A percentile compares a stretch with the other conserved stretches of the same genome.
Evolutionary conservation across 768 basidiomycete genomes (phyloP).

Genomic region (Udeniomyces megalosporus): DNA sequence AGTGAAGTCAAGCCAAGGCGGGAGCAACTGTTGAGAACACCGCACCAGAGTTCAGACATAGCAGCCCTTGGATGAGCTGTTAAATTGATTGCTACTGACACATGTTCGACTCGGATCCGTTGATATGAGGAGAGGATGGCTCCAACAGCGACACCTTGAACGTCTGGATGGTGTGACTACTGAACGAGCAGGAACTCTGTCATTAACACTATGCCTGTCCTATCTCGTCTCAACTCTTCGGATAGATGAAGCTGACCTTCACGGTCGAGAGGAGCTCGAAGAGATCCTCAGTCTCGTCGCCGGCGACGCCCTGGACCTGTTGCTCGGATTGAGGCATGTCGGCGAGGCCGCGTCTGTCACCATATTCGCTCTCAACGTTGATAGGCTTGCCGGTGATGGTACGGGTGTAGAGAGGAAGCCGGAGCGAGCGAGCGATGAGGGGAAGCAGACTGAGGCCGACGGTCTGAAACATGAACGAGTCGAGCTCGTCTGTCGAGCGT

Average conservation of each 20-base stretch:
- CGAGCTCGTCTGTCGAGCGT: constrained; percentile 67
- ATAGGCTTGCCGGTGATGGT: constrained; percentile 68
- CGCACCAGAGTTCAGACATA: neutral
- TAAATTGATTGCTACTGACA: constrained; percentile 38
- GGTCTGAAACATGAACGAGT: constrained; percentile 98
- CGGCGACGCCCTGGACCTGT: constrained; percentile 38
- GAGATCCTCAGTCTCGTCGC: constrained; percentile 95
- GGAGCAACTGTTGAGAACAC: constrained; percentile 44
- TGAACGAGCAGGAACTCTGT: neutral
- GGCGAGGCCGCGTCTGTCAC: constrained; percentile 39
- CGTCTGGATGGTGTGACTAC: constrained; percentile 61
- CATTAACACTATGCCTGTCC: neutral
- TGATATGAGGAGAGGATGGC: constrained; percentile 97
- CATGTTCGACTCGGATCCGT: constrained; percentile 90
- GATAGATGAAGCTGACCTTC: constrained; percentile 40
- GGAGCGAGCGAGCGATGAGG: constrained; percentile 65
- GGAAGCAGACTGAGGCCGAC: constrained; percentile 90
- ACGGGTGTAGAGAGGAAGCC: constrained; percentile 66
- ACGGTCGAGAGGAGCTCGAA: constrained; percentile 53
- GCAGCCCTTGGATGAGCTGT: neutral
- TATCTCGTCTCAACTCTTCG: neutral
- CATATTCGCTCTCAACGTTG: constrained; percentile 73
- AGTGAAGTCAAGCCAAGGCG: constrained; percentile 65
- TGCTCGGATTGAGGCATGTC: neutral
- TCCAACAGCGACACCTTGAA: constrained; percentile 78